A percentile compares a stretch with the other conserved stretches of the same genome.
These are phyloP conservation scores for Ceratocystis cubensis DNA, from an alignment of 2,329 filamentous ascomycete species.

Conservation along the genomic window DNA sequence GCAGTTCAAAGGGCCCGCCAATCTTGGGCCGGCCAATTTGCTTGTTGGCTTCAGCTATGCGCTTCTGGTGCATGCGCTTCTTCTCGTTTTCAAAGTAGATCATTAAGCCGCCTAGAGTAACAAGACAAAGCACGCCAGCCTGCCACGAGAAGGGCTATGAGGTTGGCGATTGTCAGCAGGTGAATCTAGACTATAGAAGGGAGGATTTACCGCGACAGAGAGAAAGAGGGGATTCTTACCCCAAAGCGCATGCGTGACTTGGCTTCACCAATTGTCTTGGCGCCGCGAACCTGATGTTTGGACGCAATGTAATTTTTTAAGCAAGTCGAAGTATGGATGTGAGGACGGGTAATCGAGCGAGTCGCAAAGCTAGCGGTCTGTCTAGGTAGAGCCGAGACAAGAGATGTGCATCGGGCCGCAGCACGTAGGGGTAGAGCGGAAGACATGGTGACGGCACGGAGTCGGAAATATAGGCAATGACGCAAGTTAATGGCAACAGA, in stretches of 20 bases:
- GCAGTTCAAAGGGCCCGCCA: constrained; percentile 69
- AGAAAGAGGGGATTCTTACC: constrained; percentile 30
- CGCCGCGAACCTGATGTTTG: constrained; percentile 25
- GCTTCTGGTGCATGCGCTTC: constrained; percentile 74
- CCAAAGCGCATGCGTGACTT: constrained; percentile 46
- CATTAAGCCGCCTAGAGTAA: constrained; percentile 62
- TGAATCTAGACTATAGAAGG: not conserved
- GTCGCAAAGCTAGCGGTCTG: constrained; percentile 16
- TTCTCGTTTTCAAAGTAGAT: constrained; percentile 94
- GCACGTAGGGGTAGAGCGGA: constrained; percentile 7
- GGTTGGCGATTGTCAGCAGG: not conserved
- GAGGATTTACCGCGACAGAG: not conserved
- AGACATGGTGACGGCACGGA: constrained; percentile 7
- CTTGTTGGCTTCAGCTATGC: constrained; percentile 83
- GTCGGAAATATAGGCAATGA: not conserved
- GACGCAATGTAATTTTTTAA: not conserved
- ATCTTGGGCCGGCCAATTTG: constrained; percentile 88
- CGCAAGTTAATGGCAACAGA: not conserved
- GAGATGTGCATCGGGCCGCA: not conserved
- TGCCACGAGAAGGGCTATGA: constrained; percentile 82
- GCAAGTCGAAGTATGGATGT: constrained; percentile 23
- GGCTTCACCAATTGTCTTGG: constrained; percentile 46
- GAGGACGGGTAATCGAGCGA: constrained; percentile 15
- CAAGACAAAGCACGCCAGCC: constrained; percentile 72
- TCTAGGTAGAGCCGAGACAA: not conserved